Base-by-base conservation (phyloP, 331 rosid genomes). In the Rosa hybrid region DNA sequence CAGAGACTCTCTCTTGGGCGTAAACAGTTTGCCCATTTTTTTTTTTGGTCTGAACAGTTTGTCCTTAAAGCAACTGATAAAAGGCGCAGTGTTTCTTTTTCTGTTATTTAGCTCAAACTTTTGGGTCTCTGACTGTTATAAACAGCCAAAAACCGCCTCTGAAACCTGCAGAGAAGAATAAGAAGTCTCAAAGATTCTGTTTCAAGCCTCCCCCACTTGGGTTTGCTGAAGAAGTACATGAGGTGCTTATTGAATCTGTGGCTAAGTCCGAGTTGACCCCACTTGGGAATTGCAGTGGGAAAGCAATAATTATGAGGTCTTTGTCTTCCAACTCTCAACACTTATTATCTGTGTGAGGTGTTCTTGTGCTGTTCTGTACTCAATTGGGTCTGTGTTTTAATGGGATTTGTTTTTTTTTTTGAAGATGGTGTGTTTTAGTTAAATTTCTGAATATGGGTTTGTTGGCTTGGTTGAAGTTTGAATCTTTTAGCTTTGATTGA, bases 261-360 rank as follows among this genome's bases (percentile, higher is more conserved):
- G 53, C 54, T 74, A 79, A 62, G 56, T 16, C 71, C 38, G 30
- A 44, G 51, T 41, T 72, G 79, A 83, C 77, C 78, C 84, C 77
- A 83, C 74, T 67, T 69, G 76, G 77, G 39, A 59, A 53, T 81
- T 84, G 67, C 82, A 75, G 79, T 78, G 38, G 62, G 74, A 81
- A 62, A 68, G 76, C 80, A 51, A 73, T 78, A 56, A 81, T 54
- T 83, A 6, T 53, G 60, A 63, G 27, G 79, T 76, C 54, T 49
- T 68, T 82, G 80, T 84, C 71, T 53, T 56, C 71, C 71, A 80
- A 7, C 65, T 44, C 71, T 42, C 78, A 30, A 2, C 63, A 48
- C 38, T 78, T 74, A n/a, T 5, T n/a, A n/a, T 75, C 10, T 53
- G 60, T 71, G 81, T 75, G 54, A 81, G 79, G 18, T 57, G 77